A percentile compares a stretch with the other conserved stretches of the same genome.
Conservation (phyloP, 1,284 basidiomycete genomes). For the Boletus calvinii region DNA sequence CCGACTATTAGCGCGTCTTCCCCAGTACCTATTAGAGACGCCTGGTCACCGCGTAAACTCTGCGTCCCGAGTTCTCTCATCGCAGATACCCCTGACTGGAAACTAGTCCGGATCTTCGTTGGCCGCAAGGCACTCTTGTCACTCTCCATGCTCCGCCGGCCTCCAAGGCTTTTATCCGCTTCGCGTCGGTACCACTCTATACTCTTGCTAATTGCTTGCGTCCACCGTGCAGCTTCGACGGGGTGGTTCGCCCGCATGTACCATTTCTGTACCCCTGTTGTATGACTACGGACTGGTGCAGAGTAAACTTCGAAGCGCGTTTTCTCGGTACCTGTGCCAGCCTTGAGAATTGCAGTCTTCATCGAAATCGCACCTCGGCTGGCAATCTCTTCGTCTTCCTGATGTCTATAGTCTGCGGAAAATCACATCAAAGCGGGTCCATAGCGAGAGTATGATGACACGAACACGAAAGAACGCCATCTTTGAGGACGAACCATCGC, state of each 20-base stretch:
- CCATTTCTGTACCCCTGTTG: slow-evolving; percentile 66
- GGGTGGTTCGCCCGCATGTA: slow-evolving; percentile 91
- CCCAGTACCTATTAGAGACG: slow-evolving; percentile 19
- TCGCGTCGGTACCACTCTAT: slow-evolving; percentile 61
- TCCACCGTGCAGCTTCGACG: slow-evolving; percentile 88
- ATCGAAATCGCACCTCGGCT: slow-evolving; percentile 89
- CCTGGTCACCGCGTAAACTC: slow-evolving; percentile 29
- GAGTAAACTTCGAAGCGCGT: slow-evolving; percentile 85
- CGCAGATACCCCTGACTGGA: slow-evolving; percentile 31
- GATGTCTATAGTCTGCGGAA: slow-evolving; percentile 81
- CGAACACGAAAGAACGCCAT: slow-evolving; percentile 82
- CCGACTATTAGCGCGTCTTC: slow-evolving; percentile 17
- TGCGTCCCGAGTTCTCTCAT: slow-evolving; percentile 25
- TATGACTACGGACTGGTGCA: slow-evolving; percentile 46
- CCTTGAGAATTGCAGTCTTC: slow-evolving; percentile 71
- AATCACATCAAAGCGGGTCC: slow-evolving; percentile 5
- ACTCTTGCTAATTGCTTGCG: slow-evolving; percentile 67
- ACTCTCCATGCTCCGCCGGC: slow-evolving; percentile 31
- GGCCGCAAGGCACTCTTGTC: slow-evolving; percentile 30
- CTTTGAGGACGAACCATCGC: slow-evolving; percentile 92
- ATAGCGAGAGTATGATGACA: slow-evolving; percentile 15
- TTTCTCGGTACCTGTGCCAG: slow-evolving; percentile 45
- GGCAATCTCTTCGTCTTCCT: slow-evolving; percentile 88
- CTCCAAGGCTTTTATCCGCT: slow-evolving; percentile 18
- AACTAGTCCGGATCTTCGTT: slow-evolving; percentile 30